These are phyloP conservation scores for Orobanche coerulescens DNA, from an alignment of 257 asterid genomes.

Conservation along the genomic window DNA sequence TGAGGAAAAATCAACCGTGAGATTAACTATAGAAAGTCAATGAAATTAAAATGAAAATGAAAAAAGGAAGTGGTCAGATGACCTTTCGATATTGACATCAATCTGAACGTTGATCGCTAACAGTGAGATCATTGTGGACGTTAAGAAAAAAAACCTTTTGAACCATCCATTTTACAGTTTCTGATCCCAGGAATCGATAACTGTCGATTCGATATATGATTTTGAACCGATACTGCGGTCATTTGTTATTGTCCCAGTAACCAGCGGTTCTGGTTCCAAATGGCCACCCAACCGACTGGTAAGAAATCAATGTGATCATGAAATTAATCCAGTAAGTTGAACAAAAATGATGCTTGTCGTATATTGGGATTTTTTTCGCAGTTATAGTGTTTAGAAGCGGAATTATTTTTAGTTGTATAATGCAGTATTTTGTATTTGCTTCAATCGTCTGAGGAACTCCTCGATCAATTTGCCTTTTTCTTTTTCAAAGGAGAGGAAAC, in stretches of 20 bases:
- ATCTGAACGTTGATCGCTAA: not conserved
- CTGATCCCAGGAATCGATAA: too few relatives aligned
- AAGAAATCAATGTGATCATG: too few relatives aligned
- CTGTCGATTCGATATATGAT: too few relatives aligned
- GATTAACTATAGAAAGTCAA: not conserved
- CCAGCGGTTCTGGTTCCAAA: too few relatives aligned
- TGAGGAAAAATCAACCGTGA: not conserved
- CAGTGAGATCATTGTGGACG: not conserved
- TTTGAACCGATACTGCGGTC: too few relatives aligned
- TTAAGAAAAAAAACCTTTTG: too few relatives aligned
- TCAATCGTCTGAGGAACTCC: constrained; percentile 14
- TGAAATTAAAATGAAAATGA: not conserved
- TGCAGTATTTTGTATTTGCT: not conserved
- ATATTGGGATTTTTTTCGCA: not conserved
- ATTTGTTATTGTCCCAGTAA: too few relatives aligned
- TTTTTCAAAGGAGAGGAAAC: constrained; percentile 51
- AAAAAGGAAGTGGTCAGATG: not conserved
- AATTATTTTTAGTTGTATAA: not conserved
- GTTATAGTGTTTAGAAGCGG: not conserved
- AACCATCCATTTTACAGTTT: too few relatives aligned
- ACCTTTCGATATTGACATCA: not conserved
- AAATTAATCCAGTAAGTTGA: too few relatives aligned
- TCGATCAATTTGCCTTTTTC: constrained; percentile 12
- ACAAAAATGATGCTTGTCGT: not conserved
- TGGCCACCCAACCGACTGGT: too few relatives aligned